These are phyloP conservation scores for Aureobasidium sp. DNA, from an alignment of 2,329 filamentous ascomycete genomes.

Conservation along the genomic window DNA sequence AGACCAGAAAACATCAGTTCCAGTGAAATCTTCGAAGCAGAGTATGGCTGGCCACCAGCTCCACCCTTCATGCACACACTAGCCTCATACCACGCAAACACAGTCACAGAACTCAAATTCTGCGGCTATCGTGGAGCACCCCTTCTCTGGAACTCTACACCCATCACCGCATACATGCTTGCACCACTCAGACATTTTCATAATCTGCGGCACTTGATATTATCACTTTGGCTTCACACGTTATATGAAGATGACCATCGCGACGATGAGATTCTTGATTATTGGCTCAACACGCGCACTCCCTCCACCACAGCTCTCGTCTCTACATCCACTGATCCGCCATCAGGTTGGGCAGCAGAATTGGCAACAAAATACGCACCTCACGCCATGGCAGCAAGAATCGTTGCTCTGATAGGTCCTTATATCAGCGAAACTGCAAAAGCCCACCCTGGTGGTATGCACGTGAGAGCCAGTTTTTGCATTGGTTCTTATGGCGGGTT, in stretches of 20 bases:
- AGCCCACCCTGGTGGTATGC: slow-evolving; percentile 43
- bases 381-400: slow-evolving; percentile 43
- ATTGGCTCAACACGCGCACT: slow-evolving; percentile 47
- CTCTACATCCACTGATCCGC: slow-evolving; percentile 32
- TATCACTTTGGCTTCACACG: slow-evolving; percentile 49
- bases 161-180: slow-evolving; percentile 44
- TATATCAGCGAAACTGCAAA: slow-evolving; percentile 47
- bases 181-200: slow-evolving; percentile 46
- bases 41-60: slow-evolving; percentile 45
- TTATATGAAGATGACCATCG: slow-evolving; percentile 41
- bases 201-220: slow-evolving; percentile 44
- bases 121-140: slow-evolving; percentile 53
- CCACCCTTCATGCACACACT: slow-evolving; percentile 48
- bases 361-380: slow-evolving; percentile 46
- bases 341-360: slow-evolving; percentile 46
- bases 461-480: slow-evolving; percentile 52
- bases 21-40: slow-evolving; percentile 37
- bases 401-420: slow-evolving; percentile 44
- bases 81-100: slow-evolving; percentile 43
- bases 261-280: slow-evolving; percentile 48
- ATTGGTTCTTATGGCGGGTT: slow-evolving; percentile 45
- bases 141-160: slow-evolving; percentile 41
- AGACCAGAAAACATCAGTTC: slow-evolving; percentile 24
- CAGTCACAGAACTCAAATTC: slow-evolving; percentile 51
- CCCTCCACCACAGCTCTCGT: slow-evolving; percentile 44